Conservation (phyloP, 768 basidiomycete species). For the Rhodotorula sphaerocarpa region DNA sequence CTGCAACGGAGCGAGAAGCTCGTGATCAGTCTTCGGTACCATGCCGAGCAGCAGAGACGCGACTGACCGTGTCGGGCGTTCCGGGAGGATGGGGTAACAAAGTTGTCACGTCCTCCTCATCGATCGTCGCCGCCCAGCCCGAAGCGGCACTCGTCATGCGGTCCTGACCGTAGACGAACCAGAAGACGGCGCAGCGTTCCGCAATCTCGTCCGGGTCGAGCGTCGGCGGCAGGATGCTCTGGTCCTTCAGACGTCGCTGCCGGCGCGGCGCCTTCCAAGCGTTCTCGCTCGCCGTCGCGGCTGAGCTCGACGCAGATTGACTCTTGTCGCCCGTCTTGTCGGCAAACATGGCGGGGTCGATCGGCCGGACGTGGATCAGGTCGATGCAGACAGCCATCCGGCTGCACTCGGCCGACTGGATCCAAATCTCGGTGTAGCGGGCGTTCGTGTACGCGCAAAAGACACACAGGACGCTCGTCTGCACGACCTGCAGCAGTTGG, state of each 20-base stretch:
- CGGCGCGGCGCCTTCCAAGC: background rate
- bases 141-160: slow-evolving; percentile 24
- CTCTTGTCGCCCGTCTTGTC: slow-evolving; percentile 13
- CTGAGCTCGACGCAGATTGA: background rate
- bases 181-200: slow-evolving; percentile 29
- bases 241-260: background rate
- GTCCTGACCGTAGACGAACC: slow-evolving; percentile 25
- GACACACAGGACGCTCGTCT: background rate
- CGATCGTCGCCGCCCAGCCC: slow-evolving; percentile 27
- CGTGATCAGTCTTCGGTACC: background rate
- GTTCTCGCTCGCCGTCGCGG: background rate
- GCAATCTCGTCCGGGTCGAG: slow-evolving; percentile 9
- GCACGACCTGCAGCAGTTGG: slow-evolving; percentile 7
- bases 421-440: slow-evolving; percentile 36
- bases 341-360: background rate
- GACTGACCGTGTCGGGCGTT: slow-evolving; percentile 1
- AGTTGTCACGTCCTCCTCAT: slow-evolving; percentile 1
- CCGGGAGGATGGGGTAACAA: slow-evolving; percentile 7
- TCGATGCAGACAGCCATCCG: slow-evolving; percentile 14
- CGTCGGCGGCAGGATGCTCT: slow-evolving; percentile 18
- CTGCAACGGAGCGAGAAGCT: background rate
- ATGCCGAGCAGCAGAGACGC: background rate
- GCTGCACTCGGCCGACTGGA: slow-evolving; percentile 18
- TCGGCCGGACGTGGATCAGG: background rate
- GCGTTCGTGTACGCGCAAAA: slow-evolving; percentile 17